phyloP scores from a whole-genome alignment of 352 stramenopile species.

The Phytophthora quininea region DNA sequence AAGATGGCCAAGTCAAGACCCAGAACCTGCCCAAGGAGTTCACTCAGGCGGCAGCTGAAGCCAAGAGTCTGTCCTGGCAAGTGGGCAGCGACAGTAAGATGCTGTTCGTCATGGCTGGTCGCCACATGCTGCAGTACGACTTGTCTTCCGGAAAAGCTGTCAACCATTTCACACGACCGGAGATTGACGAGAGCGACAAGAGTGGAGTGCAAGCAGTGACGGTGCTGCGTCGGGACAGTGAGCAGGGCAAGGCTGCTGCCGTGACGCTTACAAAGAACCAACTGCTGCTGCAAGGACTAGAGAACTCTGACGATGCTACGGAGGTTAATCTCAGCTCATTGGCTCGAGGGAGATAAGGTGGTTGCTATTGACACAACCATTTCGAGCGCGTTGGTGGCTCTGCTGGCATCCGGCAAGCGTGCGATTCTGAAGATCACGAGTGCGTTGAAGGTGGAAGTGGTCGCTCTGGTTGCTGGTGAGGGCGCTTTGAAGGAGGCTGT shows the following conservation, averaged over 20 bases:
- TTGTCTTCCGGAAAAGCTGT: constrained; percentile 39
- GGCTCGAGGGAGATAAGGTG: constrained; percentile 39
- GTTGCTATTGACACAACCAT: constrained; percentile 46
- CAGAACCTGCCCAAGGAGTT: constrained; percentile 41
- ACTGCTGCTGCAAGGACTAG: constrained; percentile 45
- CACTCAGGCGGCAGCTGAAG: constrained; percentile 29
- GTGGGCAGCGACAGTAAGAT: constrained; percentile 52
- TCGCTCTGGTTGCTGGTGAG: constrained; percentile 41
- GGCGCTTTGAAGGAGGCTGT: constrained; percentile 61
- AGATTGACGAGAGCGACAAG: constrained; percentile 44
- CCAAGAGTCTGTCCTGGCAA: constrained; percentile 35
- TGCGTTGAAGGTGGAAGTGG: constrained; percentile 44
- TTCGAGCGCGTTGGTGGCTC: constrained; percentile 52
- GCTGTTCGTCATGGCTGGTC: constrained; percentile 55
- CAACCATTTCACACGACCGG: constrained; percentile 42
- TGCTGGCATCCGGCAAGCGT: constrained; percentile 62
- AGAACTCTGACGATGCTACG: constrained; percentile 30
- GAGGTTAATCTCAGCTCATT: constrained; percentile 45
- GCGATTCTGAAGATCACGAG: constrained; percentile 58
- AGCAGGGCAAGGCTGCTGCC: constrained; percentile 37
- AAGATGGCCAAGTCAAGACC: constrained; percentile 58
- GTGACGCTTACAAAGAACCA: constrained; percentile 37
- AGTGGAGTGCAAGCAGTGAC: constrained; percentile 23
- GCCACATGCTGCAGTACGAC: constrained; percentile 50
- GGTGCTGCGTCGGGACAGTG: constrained; percentile 44